Percentiles rank a stretch among this genome's conserved stretches.
These are phyloP conservation scores for Ophiostoma perfectum DNA, from an alignment of 2,329 filamentous ascomycete species.

Conservation along the genomic window DNA sequence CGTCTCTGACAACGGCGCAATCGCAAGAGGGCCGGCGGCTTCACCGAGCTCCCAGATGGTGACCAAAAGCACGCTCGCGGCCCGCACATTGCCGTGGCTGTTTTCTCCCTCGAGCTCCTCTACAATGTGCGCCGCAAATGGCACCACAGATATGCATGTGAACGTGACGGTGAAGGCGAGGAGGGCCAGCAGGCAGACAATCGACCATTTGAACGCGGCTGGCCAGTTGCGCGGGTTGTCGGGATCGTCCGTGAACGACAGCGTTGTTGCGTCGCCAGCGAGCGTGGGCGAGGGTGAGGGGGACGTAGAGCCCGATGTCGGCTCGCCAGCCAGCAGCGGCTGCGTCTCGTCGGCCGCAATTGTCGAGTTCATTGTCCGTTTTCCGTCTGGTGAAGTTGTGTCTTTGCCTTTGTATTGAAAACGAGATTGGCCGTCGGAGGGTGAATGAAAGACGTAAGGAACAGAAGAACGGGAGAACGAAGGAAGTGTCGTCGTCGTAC, in stretches of 20 bases:
- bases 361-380: neutral
- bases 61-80: conserved; percentile 56
- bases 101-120: conserved; percentile 40
- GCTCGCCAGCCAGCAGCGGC: conserved; percentile 20
- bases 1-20: conserved; percentile 59
- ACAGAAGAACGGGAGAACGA: too few relatives aligned
- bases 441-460: too few relatives aligned
- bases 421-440: too few relatives aligned
- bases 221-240: conserved; percentile 54
- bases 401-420: too few relatives aligned
- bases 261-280: neutral
- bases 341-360: conserved; percentile 21
- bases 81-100: conserved; percentile 31
- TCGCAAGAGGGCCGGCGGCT: conserved; percentile 54
- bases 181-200: conserved; percentile 48
- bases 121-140: conserved; percentile 48
- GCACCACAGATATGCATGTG: conserved; percentile 52
- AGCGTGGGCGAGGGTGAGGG: conserved; percentile 10
- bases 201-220: conserved; percentile 45
- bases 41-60: conserved; percentile 56
- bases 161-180: conserved; percentile 57
- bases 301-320: conserved; percentile 3
- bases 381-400: neutral
- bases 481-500: too few relatives aligned
- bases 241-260: conserved; percentile 33